These are phyloP conservation scores for Nidularia pulvinata DNA, from an alignment of 768 basidiomycete genomes.

Conservation along the genomic window DNA sequence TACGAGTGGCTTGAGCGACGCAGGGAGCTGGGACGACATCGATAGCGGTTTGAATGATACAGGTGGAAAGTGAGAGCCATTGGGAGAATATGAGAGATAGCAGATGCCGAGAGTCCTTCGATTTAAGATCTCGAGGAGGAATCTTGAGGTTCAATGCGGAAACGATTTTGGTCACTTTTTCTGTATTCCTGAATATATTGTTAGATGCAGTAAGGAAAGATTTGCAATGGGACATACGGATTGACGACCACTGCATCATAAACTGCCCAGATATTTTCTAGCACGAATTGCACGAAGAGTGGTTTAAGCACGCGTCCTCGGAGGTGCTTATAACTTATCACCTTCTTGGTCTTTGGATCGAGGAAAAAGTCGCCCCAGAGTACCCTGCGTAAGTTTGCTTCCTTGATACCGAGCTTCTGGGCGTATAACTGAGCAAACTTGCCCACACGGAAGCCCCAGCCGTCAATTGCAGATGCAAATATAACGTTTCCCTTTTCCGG, in stretches of 20 bases:
- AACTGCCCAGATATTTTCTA: slow-evolving; percentile 97
- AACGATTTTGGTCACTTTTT: slow-evolving; percentile 89
- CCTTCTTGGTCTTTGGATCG: slow-evolving; percentile 93
- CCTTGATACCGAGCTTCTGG: slow-evolving; percentile 87
- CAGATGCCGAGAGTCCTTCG: slow-evolving; percentile 86
- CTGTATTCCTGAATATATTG: slow-evolving; percentile 64
- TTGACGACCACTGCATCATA: slow-evolving; percentile 90
- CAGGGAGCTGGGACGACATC: slow-evolving; percentile 93
- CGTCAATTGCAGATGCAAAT: slow-evolving; percentile 94
- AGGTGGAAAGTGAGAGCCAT: slow-evolving; percentile 94
- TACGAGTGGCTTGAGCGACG: slow-evolving; percentile 75
- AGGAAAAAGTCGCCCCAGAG: slow-evolving; percentile 98
- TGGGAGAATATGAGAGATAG: slow-evolving; percentile 89
- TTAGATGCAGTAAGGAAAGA: slow-evolving; percentile 9
- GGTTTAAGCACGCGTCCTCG: slow-evolving; percentile 88
- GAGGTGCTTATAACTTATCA: slow-evolving; percentile 90
- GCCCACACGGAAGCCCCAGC: slow-evolving; percentile 95
- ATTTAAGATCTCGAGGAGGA: slow-evolving; percentile 83
- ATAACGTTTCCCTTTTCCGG: slow-evolving; percentile 96
- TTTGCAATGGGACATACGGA: slow-evolving; percentile 60
- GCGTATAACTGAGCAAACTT: slow-evolving; percentile 95
- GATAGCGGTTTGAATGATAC: slow-evolving; percentile 89
- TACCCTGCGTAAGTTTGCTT: slow-evolving; percentile 79
- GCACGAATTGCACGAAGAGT: slow-evolving; percentile 94
- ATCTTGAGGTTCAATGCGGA: slow-evolving; percentile 81